Conservation (phyloP, 805 yeast genomes). For the Cyberlindnera xishuangbannaensis region DNA sequence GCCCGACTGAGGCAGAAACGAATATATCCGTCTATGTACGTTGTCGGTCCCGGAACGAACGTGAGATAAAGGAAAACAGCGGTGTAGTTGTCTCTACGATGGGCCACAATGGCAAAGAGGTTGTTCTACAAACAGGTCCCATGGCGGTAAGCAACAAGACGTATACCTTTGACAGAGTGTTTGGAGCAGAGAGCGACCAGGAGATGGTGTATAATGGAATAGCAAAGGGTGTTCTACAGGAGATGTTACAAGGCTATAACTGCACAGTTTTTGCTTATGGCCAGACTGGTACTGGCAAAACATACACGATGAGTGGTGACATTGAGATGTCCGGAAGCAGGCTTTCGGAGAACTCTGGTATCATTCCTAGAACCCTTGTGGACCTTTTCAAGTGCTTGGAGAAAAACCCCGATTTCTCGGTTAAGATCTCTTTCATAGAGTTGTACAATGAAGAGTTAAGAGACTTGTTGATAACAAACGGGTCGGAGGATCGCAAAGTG, state of each 20-base stretch:
- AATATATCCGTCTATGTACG: conserved; percentile 53
- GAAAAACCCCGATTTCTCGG: conserved; percentile 46
- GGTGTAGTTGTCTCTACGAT: conserved; percentile 49
- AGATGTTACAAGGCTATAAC: conserved; percentile 65
- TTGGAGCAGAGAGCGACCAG: conserved; percentile 79
- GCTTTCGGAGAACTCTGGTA: conserved; percentile 47
- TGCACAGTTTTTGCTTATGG: conserved; percentile 84
- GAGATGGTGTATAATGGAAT: conserved; percentile 56
- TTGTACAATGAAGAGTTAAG: conserved; percentile 75
- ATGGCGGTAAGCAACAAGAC: conserved; percentile 36
- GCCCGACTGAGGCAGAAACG: conserved; percentile 17
- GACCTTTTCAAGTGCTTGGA: conserved; percentile 47
- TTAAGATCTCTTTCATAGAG: conserved; percentile 71
- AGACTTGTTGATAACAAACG: conserved; percentile 46
- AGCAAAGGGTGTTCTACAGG: conserved; percentile 52
- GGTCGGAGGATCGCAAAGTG: conserved; percentile 40
- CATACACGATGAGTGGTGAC: conserved; percentile 71
- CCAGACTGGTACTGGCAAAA: conserved; percentile 85
- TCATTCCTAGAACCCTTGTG: conserved; percentile 55
- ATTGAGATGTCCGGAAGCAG: conserved; percentile 36
- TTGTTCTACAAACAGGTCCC: conserved; percentile 38
- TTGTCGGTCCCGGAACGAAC: conserved; percentile 48
- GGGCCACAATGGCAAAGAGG: conserved; percentile 41
- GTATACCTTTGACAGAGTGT: conserved; percentile 69
- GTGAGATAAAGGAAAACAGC: conserved; percentile 49